phyloP scores from a whole-genome alignment of 2,329 filamentous ascomycete species.

The Aspergillus bombycis region DNA sequence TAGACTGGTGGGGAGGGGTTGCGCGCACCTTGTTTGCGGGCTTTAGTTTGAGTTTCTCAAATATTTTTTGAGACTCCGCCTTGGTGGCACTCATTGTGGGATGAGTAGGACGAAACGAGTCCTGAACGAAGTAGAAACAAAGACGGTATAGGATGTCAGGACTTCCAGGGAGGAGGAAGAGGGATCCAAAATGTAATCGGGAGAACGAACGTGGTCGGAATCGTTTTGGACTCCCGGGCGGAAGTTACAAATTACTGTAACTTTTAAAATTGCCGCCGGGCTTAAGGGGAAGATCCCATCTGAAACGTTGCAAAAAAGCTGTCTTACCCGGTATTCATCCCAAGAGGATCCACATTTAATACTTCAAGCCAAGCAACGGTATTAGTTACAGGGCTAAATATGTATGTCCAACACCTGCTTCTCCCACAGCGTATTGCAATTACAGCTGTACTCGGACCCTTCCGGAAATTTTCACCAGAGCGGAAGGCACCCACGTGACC shows the following conservation, averaged over 20 bases:
- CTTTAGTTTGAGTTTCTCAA: slow-evolving; percentile 95
- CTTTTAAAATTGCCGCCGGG: slow-evolving; percentile 2
- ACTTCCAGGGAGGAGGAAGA: slow-evolving; percentile 16
- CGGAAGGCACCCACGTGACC: slow-evolving; percentile 24
- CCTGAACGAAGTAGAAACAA: slow-evolving; percentile 4
- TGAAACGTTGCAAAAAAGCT: background rate
- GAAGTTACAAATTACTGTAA: slow-evolving; percentile 24
- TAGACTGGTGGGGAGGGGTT: slow-evolving; percentile 29
- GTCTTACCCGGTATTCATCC: background rate
- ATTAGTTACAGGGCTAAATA: background rate
- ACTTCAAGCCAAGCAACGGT: background rate
- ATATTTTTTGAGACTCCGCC: slow-evolving; percentile 93
- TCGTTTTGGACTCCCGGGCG: slow-evolving; percentile 24
- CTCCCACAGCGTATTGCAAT: slow-evolving; percentile 20
- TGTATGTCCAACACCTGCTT: background rate
- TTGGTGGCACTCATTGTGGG: slow-evolving; percentile 74
- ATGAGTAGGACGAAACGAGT: slow-evolving; percentile 8
- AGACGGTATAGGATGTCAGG: slow-evolving; percentile 7
- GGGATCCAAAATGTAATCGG: slow-evolving; percentile 30
- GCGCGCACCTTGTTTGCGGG: slow-evolving; percentile 83
- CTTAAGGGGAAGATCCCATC: background rate
- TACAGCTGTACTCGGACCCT: slow-evolving; percentile 4
- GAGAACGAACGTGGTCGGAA: slow-evolving; percentile 45
- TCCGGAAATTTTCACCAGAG: slow-evolving; percentile 21
- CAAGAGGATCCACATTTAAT: background rate